A percentile compares a stretch with the other conserved stretches of the same genome.
These are phyloP conservation scores for Moringa oleifera DNA, from an alignment of 345 rosid genomes.

Conservation along the genomic window DNA sequence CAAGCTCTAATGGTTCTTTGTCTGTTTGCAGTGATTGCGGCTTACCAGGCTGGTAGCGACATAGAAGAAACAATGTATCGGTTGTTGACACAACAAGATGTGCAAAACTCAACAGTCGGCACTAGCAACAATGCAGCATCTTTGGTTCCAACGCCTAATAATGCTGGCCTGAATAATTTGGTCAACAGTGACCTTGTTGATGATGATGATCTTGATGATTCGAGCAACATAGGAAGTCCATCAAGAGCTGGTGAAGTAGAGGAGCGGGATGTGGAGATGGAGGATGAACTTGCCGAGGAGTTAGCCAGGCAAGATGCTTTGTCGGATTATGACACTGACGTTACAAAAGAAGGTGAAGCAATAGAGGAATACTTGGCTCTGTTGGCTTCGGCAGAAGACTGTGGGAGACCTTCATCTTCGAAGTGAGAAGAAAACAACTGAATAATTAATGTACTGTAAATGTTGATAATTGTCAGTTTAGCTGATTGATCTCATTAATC, in stretches of 20 bases:
- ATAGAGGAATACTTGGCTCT: slow-evolving; percentile 56
- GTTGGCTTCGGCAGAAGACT: slow-evolving; percentile 40
- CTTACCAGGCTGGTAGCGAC: slow-evolving; percentile 41
- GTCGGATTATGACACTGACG: slow-evolving; percentile 74
- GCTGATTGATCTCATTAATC: too few species aligned
- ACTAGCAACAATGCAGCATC: slow-evolving; percentile 10
- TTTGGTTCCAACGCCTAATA: slow-evolving; percentile 9
- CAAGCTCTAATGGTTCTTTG: background rate
- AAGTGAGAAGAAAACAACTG: background rate
- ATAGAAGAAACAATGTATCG: slow-evolving; percentile 46
- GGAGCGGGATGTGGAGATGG: slow-evolving; percentile 72
- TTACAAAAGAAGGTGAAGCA: slow-evolving; percentile 67
- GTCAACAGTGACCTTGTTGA: background rate
- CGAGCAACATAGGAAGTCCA: slow-evolving; percentile 16
- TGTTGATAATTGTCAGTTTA: too few species aligned
- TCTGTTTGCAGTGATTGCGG: slow-evolving; percentile 47
- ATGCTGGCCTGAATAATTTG: slow-evolving; percentile 6
- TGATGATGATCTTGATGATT: slow-evolving; percentile 15
- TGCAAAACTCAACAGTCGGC: slow-evolving; percentile 15
- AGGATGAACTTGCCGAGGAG: slow-evolving; percentile 58
- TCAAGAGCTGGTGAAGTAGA: slow-evolving; percentile 14
- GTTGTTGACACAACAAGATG: slow-evolving; percentile 32
- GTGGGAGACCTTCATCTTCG: slow-evolving; percentile 11
- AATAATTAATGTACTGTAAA: too few species aligned
- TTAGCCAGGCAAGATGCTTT: slow-evolving; percentile 46